Base-by-base conservation (phyloP, 2,329 filamentous ascomycete genomes). In the Pseudogymnoascus sp. region DNA sequence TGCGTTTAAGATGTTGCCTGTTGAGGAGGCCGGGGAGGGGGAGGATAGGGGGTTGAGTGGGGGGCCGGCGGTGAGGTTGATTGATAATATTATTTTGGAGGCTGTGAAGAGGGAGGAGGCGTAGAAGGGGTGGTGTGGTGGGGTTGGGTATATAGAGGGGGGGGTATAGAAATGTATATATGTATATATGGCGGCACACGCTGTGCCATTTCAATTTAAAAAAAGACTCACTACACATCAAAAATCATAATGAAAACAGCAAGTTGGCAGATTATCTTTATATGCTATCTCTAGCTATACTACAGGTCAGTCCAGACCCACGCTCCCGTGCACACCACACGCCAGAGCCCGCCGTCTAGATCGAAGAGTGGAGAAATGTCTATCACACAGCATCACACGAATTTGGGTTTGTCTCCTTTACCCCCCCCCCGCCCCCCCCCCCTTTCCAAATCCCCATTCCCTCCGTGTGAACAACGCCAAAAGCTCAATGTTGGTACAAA, bases 51-150 rank as follows among this genome's bases (percentile, higher is more conserved):
- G 92, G 3, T 85, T 85, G 66, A 82, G 84, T 63, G 87, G 86
- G 3, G 87, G 88, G 1, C 90, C 90, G 14, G 74, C 86, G 0
- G 95, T 99, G 59, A 82, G 95, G 66, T 78, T 99, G 75, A 97
- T 99, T 74, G 95, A 99, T 73, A 99, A 99, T 72, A 87, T 97
- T 68, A 87, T 96, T 63, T 74, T 93, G 36, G 77, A 81, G 69
- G 79, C 82, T 66, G 60, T 69, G 23, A n/a, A n/a, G n/a, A n/a
- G 2, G 21, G 21, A 37, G 39, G 11, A 11, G 37, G 47, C 14
- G 16, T 54, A 54, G 37, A 39, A 5, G 10, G 10, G 34, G 34
- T 12, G 8, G 4, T n/a, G 10, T 12, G 26, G 10, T 12, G 12
- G 4, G 34, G n/a, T 39, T 21, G 11, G 4, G 11, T 37, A 37